These are phyloP conservation scores for Tulasnella sp. DNA, from an alignment of 768 basidiomycete species.

Conservation along the genomic window DNA sequence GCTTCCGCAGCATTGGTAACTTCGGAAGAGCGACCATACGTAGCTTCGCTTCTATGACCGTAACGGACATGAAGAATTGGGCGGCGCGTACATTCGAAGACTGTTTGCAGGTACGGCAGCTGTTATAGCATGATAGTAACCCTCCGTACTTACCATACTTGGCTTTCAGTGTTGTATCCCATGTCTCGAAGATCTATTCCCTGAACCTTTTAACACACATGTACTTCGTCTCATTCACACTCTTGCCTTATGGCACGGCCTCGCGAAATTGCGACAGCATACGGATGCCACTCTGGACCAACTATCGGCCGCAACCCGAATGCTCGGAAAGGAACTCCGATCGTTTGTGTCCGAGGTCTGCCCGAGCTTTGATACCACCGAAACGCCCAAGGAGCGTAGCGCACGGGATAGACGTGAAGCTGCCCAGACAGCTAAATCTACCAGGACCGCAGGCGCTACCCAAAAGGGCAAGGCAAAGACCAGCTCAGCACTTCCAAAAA, in stretches of 20 bases:
- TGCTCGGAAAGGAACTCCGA: background rate
- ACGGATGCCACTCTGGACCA: background rate
- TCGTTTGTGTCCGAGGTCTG: background rate
- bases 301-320: background rate
- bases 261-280: conserved; percentile 13
- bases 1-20: conserved; percentile 3
- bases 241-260: conserved; percentile 2
- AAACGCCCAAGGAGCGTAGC: conserved; percentile 1
- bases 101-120: conserved; percentile 18
- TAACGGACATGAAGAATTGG: conserved; percentile 3
- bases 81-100: conserved; percentile 21
- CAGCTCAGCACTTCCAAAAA: background rate
- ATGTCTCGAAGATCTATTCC: conserved; percentile 8
- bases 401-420: background rate
- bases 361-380: conserved; percentile 3
- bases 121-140: background rate
- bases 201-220: conserved; percentile 3
- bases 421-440: background rate
- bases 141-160: background rate
- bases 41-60: background rate
- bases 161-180: conserved; percentile 13
- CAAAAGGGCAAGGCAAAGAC: background rate
- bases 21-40: conserved; percentile 13
- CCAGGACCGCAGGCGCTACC: background rate
- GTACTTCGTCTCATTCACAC: background rate